phyloP scores from a whole-genome alignment of 306 rosid genomes.

The Castanea crenata region DNA sequence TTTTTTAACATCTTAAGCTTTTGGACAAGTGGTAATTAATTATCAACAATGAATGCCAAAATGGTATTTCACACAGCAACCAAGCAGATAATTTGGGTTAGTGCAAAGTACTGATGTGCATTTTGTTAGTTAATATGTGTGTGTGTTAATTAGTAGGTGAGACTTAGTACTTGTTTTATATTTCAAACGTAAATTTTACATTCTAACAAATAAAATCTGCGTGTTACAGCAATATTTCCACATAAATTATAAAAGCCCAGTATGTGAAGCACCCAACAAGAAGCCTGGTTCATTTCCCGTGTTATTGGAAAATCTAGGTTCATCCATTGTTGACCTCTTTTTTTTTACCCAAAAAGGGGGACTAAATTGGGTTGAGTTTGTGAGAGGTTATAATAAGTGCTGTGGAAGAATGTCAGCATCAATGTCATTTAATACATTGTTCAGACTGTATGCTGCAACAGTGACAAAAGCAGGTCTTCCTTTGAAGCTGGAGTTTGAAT shows the following conservation, averaged over 20 bases:
- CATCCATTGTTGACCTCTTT: constrained; percentile 53
- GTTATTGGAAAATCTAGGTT: constrained; percentile 61
- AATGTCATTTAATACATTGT: constrained; percentile 42
- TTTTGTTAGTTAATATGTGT: too few species aligned
- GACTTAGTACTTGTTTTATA: too few species aligned
- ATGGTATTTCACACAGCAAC: too few species aligned
- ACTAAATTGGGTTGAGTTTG: constrained; percentile 71
- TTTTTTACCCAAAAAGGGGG: constrained; percentile 54
- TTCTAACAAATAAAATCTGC: constrained; percentile 10
- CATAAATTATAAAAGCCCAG: constrained; percentile 36
- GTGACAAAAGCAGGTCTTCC: constrained; percentile 28
- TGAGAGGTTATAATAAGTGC: constrained; percentile 69
- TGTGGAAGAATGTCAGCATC: constrained; percentile 66
- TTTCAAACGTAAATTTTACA: not conserved
- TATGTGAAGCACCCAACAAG: constrained; percentile 16
- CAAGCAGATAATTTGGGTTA: too few species aligned
- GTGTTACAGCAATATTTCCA: constrained; percentile 60
- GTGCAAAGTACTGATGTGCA: too few species aligned
- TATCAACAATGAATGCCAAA: too few species aligned
- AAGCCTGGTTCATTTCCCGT: constrained; percentile 44
- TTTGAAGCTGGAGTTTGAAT: constrained; percentile 55
- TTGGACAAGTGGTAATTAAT: too few species aligned
- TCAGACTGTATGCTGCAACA: constrained; percentile 45
- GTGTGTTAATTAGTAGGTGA: too few species aligned
- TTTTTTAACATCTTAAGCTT: too few species aligned